Evolutionary conservation across 225 moss, liverwort and hornwort genomes (phyloP).

Genomic region (Polytrichum formosum): DNA sequence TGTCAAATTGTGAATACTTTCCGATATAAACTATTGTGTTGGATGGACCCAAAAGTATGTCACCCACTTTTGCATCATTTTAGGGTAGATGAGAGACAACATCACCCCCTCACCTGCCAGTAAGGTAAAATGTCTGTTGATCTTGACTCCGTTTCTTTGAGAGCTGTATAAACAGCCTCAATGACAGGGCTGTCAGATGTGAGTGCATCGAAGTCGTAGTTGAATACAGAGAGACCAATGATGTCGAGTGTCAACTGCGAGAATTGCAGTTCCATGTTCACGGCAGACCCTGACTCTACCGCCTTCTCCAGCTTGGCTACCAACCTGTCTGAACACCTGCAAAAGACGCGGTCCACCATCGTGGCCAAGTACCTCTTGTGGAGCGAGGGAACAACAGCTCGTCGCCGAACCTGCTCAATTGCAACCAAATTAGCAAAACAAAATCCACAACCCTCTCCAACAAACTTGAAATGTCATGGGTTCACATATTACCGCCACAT

Average conservation of each 20-base stretch:
- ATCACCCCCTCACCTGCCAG: constrained; percentile 61
- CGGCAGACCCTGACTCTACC: constrained; percentile 48
- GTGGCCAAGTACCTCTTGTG: constrained; percentile 78
- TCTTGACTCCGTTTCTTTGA: constrained; percentile 94
- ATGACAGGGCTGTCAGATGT: constrained; percentile 91
- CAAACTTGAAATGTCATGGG: too few species aligned
- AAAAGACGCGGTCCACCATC: constrained; percentile 96
- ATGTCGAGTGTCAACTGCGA: constrained; percentile 94
- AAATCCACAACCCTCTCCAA: background rate
- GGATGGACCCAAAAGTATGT: too few species aligned
- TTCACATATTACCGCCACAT: too few species aligned
- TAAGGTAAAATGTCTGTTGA: constrained; percentile 95
- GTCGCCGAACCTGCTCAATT: constrained; percentile 65
- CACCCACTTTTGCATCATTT: background rate
- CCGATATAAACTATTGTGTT: too few species aligned
- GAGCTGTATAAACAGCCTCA: constrained; percentile 93
- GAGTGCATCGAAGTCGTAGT: constrained; percentile 86
- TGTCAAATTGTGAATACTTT: too few species aligned
- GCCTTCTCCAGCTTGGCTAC: constrained; percentile 60
- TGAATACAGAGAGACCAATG: constrained; percentile 95
- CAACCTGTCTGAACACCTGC: constrained; percentile 81
- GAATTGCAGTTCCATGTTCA: constrained; percentile 92
- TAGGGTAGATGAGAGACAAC: too few species aligned
- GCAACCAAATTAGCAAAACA: background rate
- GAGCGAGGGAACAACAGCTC: constrained; percentile 83